Conservation (phyloP, 768 basidiomycete genomes). For the Termitomyces sp. region DNA sequence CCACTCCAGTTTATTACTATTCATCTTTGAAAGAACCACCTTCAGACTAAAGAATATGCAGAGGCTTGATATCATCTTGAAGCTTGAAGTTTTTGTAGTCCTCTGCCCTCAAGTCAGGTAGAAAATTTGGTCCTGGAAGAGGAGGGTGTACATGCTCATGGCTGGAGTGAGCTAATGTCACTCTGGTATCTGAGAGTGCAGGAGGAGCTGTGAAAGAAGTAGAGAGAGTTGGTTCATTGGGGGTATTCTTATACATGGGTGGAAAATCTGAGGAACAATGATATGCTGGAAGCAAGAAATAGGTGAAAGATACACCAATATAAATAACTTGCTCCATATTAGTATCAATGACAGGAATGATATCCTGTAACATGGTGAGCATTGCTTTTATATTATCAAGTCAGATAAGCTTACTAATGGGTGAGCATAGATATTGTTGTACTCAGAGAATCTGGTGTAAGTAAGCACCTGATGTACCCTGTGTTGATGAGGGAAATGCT, state of each 20-base stretch:
- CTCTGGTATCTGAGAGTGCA: constrained; percentile 30
- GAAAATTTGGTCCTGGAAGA: constrained; percentile 60
- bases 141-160: constrained; percentile 79
- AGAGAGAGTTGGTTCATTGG: constrained; percentile 36
- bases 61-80: constrained; percentile 70
- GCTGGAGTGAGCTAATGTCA: constrained; percentile 43
- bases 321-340: constrained; percentile 71
- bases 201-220: constrained; percentile 34
- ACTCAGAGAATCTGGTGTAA: constrained; percentile 67
- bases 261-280: constrained; percentile 56
- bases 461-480: constrained; percentile 78
- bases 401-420: constrained; percentile 52
- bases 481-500: constrained; percentile 64
- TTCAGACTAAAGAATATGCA: constrained; percentile 82
- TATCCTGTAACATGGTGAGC: constrained; percentile 45
- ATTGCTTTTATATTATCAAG: constrained; percentile 10
- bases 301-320: constrained; percentile 35
- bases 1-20: constrained; percentile 79
- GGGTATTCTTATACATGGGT: constrained; percentile 42
- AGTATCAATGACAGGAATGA: constrained; percentile 68
- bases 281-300: neutral
- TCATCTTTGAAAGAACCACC: constrained; percentile 88
- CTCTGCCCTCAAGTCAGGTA: constrained; percentile 72
- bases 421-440: constrained; percentile 89
- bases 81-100: constrained; percentile 50